phyloP scores from a whole-genome alignment of 2,329 filamentous ascomycete genomes.

The Clonostachys rhizophaga region DNA sequence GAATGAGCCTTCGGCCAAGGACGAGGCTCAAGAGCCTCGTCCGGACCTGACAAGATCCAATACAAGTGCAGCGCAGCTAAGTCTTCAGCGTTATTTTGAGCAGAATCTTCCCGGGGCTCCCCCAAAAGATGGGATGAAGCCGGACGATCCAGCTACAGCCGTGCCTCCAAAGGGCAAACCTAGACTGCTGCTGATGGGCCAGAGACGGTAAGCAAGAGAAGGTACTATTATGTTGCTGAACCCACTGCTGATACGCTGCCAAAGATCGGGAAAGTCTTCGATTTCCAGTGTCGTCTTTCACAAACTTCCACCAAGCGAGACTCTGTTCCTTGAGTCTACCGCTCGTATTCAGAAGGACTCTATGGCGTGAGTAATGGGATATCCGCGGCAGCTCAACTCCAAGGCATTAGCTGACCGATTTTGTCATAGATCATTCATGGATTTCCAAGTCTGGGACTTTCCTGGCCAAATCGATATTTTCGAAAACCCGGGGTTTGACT shows the following conservation, averaged over 20 bases:
- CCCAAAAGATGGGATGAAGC: conserved; percentile 41
- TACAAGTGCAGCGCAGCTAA: conserved; percentile 56
- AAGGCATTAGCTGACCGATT: neutral
- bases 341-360: conserved; percentile 91
- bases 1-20: conserved; percentile 6
- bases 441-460: conserved; percentile 98
- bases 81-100: conserved; percentile 48
- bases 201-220: conserved; percentile 65
- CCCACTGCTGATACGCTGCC: neutral
- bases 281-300: conserved; percentile 99
- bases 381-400: neutral
- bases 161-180: conserved; percentile 65
- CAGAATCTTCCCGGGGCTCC: conserved; percentile 12
- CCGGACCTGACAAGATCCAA: conserved; percentile 21
- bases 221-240: neutral
- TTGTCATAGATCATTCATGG: conserved; percentile 82
- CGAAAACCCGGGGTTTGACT: conserved; percentile 82
- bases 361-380: conserved; percentile 69
- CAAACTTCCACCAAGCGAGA: conserved; percentile 94
- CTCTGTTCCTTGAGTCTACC: conserved; percentile 91
- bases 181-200: conserved; percentile 87
- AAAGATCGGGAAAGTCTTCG: conserved; percentile 93
- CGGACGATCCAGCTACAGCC: conserved; percentile 34
- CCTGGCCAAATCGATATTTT: conserved; percentile 90
- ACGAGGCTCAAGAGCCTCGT: conserved; percentile 17